These are phyloP conservation scores for Proliferodiscus dingleyae DNA, from an alignment of 2,329 filamentous ascomycete species.

Conservation along the genomic window DNA sequence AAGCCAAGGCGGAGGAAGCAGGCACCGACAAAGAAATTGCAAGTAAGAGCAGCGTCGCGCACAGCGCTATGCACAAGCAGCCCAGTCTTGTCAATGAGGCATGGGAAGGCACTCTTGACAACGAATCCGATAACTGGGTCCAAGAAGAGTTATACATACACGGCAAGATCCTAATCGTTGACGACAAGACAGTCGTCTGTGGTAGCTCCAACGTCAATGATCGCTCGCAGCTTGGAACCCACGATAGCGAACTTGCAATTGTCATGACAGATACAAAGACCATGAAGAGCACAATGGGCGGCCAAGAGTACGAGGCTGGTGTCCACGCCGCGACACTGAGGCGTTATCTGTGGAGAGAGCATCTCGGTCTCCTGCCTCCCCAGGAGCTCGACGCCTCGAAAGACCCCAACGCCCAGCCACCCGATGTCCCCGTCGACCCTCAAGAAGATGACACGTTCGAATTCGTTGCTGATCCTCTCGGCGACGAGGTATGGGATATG, in stretches of 20 bases:
- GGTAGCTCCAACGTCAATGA: constrained; percentile 91
- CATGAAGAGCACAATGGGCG: constrained; percentile 72
- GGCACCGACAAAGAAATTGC: constrained; percentile 23
- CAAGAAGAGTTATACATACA: constrained; percentile 97
- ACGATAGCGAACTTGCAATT: constrained; percentile 87
- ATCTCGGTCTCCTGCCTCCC: constrained; percentile 73
- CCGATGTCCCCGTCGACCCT: constrained; percentile 62
- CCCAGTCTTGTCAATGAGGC: constrained; percentile 60
- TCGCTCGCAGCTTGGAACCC: constrained; percentile 77
- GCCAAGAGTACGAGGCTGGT: constrained; percentile 70
- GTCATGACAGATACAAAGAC: constrained; percentile 79
- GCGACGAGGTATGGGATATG: constrained; percentile 59
- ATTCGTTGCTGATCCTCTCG: constrained; percentile 67
- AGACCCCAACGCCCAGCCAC: constrained; percentile 71
- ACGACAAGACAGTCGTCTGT: constrained; percentile 80
- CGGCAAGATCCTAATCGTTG: constrained; percentile 82
- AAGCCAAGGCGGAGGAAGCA: constrained; percentile 39
- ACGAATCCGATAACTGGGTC: constrained; percentile 82
- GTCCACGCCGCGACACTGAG: constrained; percentile 77
- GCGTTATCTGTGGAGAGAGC: constrained; percentile 83
- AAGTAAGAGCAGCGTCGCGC: constrained; percentile 52
- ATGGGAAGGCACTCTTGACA: constrained; percentile 70
- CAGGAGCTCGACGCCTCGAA: constrained; percentile 64
- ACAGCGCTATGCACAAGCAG: constrained; percentile 75
- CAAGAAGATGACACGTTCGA: constrained; percentile 57